Conservation (phyloP, 2,329 filamentous ascomycete genomes). For the Phialophora chinensis region DNA sequence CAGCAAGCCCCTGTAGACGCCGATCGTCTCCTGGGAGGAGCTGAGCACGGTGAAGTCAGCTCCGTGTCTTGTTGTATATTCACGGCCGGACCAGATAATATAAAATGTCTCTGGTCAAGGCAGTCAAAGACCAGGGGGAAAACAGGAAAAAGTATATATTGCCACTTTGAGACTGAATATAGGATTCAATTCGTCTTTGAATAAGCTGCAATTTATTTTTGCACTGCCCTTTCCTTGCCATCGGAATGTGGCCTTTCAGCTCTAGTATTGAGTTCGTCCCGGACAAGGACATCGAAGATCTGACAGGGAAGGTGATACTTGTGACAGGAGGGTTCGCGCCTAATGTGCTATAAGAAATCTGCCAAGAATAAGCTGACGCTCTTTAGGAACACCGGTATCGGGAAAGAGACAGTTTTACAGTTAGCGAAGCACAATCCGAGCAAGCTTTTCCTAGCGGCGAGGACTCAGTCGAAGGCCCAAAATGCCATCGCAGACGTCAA, state of each 20-base stretch:
- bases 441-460: slow-evolving; percentile 1
- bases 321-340: slow-evolving; percentile 2
- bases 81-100: neutral
- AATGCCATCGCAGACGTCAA: slow-evolving; percentile 2
- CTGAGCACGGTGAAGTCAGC: neutral
- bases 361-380: slow-evolving; percentile 12
- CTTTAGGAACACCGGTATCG: neutral
- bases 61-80: neutral
- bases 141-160: neutral
- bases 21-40: no score
- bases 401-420: slow-evolving; percentile 2
- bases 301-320: slow-evolving; percentile 8
- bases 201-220: neutral
- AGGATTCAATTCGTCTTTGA: neutral
- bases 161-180: neutral
- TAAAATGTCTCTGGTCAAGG: neutral
- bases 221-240: neutral
- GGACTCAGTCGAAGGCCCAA: neutral
- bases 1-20: no score
- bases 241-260: neutral
- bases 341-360: neutral
- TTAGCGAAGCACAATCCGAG: slow-evolving; percentile 4
- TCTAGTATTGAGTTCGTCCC: neutral
- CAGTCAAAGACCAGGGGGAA: neutral
- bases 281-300: neutral